Evolutionary conservation across 331 rosid genomes (phyloP).

Genomic region (Malus hybrid): DNA sequence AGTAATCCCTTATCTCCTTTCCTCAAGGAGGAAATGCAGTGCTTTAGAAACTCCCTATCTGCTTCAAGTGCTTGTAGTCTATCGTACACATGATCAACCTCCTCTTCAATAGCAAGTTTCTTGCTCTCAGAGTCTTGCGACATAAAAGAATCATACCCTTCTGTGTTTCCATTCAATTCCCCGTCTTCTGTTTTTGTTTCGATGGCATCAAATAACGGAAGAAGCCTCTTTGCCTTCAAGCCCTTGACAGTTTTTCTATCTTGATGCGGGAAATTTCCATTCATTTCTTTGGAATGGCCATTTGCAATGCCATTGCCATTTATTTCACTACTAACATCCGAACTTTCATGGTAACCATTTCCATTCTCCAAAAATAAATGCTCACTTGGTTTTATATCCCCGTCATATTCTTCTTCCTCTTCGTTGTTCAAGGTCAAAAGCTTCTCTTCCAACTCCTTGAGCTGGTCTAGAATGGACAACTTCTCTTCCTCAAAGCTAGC

Average conservation of each 20-base stretch:
- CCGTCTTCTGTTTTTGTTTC: constrained; percentile 51
- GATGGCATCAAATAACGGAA: constrained; percentile 74
- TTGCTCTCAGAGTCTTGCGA: constrained; percentile 28
- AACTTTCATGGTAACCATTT: constrained; percentile 56
- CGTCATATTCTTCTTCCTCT: constrained; percentile 40
- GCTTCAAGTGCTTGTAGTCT: constrained; percentile 84
- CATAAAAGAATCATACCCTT: constrained; percentile 26
- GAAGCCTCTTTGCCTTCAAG: constrained; percentile 72
- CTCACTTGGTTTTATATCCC: constrained; percentile 32
- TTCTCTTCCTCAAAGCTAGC: constrained; percentile 86
- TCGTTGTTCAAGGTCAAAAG: constrained; percentile 58
- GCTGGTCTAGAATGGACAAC: constrained; percentile 67
- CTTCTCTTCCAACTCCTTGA: constrained; percentile 78
- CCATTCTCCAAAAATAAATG: constrained; percentile 45
- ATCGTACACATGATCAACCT: constrained; percentile 71
- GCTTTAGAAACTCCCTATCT: constrained; percentile 89
- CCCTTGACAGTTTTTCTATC: constrained; percentile 10
- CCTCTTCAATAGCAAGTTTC: constrained; percentile 59
- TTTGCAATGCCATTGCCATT: constrained; percentile 41
- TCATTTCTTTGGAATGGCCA: constrained; percentile 51
- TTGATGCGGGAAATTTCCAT: constrained; percentile 41
- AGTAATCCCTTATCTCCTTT: constrained; percentile 85
- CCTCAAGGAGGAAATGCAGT: constrained; percentile 74
- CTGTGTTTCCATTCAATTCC: constrained; percentile 43
- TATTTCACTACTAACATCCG: constrained; percentile 20